A percentile compares a stretch with the other conserved stretches of the same genome.
These are phyloP conservation scores for Daldinia childiae DNA, from an alignment of 495 filamentous ascomycete genomes.

Conservation along the genomic window DNA sequence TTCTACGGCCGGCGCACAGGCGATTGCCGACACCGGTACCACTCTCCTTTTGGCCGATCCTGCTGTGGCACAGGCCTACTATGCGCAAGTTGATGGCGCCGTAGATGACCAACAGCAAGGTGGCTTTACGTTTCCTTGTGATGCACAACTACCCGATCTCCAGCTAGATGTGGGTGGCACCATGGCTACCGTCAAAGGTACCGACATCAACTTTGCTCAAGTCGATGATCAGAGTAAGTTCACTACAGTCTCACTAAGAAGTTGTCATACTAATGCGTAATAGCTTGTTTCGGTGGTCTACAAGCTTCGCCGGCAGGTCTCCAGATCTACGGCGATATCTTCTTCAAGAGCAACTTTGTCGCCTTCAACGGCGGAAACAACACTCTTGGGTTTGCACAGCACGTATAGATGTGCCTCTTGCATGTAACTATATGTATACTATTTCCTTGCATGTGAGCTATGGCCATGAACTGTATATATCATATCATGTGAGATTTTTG, in stretches of 20 bases:
- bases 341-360: slow-evolving; percentile 82
- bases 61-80: slow-evolving; percentile 69
- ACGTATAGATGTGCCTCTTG: slow-evolving; percentile 44
- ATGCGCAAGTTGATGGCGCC: slow-evolving; percentile 67
- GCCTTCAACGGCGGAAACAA: slow-evolving; percentile 76
- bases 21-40: slow-evolving; percentile 78
- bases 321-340: slow-evolving; percentile 81
- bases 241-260: background rate
- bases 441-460: slow-evolving; percentile 9
- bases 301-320: slow-evolving; percentile 68
- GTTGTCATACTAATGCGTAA: slow-evolving; percentile 21
- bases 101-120: slow-evolving; percentile 57
- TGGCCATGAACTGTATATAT: slow-evolving; percentile 31
- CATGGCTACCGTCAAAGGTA: slow-evolving; percentile 72
- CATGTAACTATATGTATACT: slow-evolving; percentile 13
- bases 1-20: slow-evolving; percentile 55
- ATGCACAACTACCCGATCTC: slow-evolving; percentile 68
- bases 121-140: slow-evolving; percentile 68
- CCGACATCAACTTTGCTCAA: slow-evolving; percentile 70
- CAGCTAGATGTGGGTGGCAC: slow-evolving; percentile 69
- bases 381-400: slow-evolving; percentile 67
- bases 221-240: slow-evolving; percentile 60
- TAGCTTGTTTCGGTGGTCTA: slow-evolving; percentile 77
- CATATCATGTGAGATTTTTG: slow-evolving; percentile 28
- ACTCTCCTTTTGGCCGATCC: slow-evolving; percentile 76